Evolutionary conservation across 495 filamentous ascomycete species (phyloP).

Genomic region (Xanthoparmelia taractica): DNA sequence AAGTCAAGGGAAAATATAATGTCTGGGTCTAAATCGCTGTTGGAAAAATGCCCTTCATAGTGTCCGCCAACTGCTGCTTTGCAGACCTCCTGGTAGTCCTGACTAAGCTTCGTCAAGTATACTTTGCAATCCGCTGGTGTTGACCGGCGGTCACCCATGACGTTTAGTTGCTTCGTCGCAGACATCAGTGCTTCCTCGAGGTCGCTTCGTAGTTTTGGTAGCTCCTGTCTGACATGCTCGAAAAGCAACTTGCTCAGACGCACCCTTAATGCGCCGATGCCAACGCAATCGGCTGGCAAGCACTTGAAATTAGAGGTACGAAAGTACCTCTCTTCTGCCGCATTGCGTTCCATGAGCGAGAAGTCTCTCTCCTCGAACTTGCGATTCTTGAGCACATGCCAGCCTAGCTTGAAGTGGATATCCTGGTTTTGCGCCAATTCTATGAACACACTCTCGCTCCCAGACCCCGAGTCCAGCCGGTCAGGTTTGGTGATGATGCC

Average conservation of each 20-base stretch:
- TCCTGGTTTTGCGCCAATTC: constrained; percentile 53
- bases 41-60: constrained; percentile 30
- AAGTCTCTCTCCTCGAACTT: constrained; percentile 30
- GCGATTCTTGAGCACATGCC: constrained; percentile 61
- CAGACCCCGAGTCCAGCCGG: constrained; percentile 28
- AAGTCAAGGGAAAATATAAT: constrained; percentile 16
- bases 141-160: constrained; percentile 21
- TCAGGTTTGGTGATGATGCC: constrained; percentile 48
- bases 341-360: constrained; percentile 19
- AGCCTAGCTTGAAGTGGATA: constrained; percentile 54
- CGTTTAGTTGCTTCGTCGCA: not conserved
- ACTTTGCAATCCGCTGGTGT: constrained; percentile 23
- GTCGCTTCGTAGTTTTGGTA: constrained; percentile 26
- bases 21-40: not conserved
- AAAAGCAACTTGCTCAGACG: constrained; percentile 39
- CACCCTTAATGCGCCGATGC: constrained; percentile 34
- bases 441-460: constrained; percentile 43
- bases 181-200: constrained; percentile 21
- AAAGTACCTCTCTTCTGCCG: constrained; percentile 18
- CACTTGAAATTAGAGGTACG: constrained; percentile 25
- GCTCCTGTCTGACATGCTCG: constrained; percentile 36
- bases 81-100: constrained; percentile 28
- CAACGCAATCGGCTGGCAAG: constrained; percentile 25
- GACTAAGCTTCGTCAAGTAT: constrained; percentile 28
- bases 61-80: constrained; percentile 30